Conservation (phyloP, 805 yeast genomes). For the Lachancea fermentati region DNA sequence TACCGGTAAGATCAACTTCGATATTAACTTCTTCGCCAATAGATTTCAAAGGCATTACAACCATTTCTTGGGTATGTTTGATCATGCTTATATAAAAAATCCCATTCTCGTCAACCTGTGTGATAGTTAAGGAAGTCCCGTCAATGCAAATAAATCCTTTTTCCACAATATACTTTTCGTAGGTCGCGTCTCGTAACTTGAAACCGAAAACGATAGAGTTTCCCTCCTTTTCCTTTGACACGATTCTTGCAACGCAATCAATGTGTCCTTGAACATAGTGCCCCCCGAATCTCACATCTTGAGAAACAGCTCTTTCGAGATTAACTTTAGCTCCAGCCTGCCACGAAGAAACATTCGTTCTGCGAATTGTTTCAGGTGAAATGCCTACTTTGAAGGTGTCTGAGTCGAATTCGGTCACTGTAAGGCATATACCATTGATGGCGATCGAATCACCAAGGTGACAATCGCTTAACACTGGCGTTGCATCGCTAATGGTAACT, state of each 20-base stretch:
- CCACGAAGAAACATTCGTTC: constrained; percentile 69
- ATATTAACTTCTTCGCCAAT: constrained; percentile 70
- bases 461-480: constrained; percentile 64
- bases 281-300: constrained; percentile 85
- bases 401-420: constrained; percentile 74
- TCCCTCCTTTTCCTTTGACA: constrained; percentile 49
- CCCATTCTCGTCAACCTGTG: constrained; percentile 58
- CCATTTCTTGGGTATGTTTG: constrained; percentile 81
- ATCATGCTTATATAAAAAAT: constrained; percentile 86
- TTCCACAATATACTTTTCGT: constrained; percentile 73
- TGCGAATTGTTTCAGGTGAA: constrained; percentile 84
- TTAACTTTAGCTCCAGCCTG: constrained; percentile 60
- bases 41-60: constrained; percentile 60
- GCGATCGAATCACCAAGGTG: constrained; percentile 93
- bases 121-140: constrained; percentile 89
- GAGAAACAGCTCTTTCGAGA: constrained; percentile 81
- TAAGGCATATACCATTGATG: constrained; percentile 83
- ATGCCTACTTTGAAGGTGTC: constrained; percentile 78
- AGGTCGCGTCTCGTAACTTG: constrained; percentile 54
- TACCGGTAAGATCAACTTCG: constrained; percentile 94
- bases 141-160: constrained; percentile 93
- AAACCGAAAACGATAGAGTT: constrained; percentile 77
- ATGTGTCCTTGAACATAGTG: constrained; percentile 98
- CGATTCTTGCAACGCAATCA: constrained; percentile 76
- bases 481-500: constrained; percentile 56